Conservation (phyloP, 2,329 filamentous ascomycete genomes). For the Aspergillus costaricaensis region DNA sequence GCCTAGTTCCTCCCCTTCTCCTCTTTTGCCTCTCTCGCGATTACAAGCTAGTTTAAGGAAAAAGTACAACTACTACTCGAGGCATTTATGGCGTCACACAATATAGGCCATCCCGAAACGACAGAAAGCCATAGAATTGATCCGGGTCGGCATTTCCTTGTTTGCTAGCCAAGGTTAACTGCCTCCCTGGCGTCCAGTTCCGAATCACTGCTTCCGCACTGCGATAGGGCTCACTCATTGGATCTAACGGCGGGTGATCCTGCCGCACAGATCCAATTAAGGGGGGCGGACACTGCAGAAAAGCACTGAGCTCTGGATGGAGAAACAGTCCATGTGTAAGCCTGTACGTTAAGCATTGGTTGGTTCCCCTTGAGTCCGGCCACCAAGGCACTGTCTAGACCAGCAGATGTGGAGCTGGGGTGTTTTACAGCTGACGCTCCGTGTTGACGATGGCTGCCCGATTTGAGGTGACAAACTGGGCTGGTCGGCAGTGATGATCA, state of each 20-base stretch:
- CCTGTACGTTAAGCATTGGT: constrained; percentile 17
- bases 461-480: constrained; percentile 5
- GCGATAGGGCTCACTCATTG: constrained; percentile 17
- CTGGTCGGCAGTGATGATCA: constrained; percentile 8
- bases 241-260: constrained; percentile 18
- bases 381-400: constrained; percentile 18
- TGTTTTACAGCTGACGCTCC: constrained; percentile 6
- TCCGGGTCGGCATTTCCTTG: constrained; percentile 2
- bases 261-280: constrained; percentile 14
- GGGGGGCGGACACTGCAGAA: constrained; percentile 8
- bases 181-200: neutral
- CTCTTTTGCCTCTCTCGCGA: neutral
- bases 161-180: constrained; percentile 10
- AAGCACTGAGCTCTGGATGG: neutral
- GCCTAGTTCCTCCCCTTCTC: constrained; percentile 1
- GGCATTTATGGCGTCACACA: constrained; percentile 16
- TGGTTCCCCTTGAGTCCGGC: constrained; percentile 5
- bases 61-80: neutral
- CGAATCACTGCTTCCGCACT: constrained; percentile 3
- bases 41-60: neutral
- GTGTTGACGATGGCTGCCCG: constrained; percentile 20
- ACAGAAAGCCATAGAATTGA: neutral
- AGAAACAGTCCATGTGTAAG: constrained; percentile 15
- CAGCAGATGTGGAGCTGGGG: constrained; percentile 11
- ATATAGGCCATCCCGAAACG: neutral